These are phyloP conservation scores for Canariomyces notabilis DNA, from an alignment of 2,329 filamentous ascomycete species.

Conservation along the genomic window DNA sequence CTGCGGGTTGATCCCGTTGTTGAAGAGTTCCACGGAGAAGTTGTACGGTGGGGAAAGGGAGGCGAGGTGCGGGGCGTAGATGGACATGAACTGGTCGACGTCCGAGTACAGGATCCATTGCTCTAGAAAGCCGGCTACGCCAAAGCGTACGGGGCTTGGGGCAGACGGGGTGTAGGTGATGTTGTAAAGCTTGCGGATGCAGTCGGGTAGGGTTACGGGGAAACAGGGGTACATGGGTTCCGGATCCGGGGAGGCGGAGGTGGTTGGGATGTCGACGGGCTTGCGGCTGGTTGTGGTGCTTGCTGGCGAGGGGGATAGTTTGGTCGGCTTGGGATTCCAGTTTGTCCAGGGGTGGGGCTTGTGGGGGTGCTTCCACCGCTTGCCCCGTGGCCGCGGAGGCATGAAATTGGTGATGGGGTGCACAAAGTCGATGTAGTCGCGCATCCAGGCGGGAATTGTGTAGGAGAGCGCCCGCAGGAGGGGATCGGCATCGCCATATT, in stretches of 20 bases:
- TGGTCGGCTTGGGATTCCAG: background rate
- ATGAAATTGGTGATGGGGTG: slow-evolving; percentile 48
- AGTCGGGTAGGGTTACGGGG: slow-evolving; percentile 34
- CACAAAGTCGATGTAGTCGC: slow-evolving; percentile 40
- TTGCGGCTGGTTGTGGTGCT: background rate
- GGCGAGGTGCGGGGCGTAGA: slow-evolving; percentile 34
- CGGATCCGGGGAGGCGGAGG: background rate
- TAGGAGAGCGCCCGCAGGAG: slow-evolving; percentile 43
- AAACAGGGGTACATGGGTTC: slow-evolving; percentile 30
- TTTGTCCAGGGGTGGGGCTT: slow-evolving; percentile 19
- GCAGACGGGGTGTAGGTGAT: slow-evolving; percentile 33
- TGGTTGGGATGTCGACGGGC: slow-evolving; percentile 12
- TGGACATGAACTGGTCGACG: slow-evolving; percentile 35
- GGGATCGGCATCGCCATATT: slow-evolving; percentile 26
- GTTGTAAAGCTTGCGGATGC: slow-evolving; percentile 43
- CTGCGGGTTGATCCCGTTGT: slow-evolving; percentile 43
- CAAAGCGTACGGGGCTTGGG: slow-evolving; percentile 37
- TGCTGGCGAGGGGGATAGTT: background rate
- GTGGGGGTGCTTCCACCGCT: background rate
- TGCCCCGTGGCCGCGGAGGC: slow-evolving; percentile 32
- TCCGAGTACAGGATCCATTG: slow-evolving; percentile 43
- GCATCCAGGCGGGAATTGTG: slow-evolving; percentile 37
- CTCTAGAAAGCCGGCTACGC: slow-evolving; percentile 46
- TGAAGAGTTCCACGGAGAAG: slow-evolving; percentile 37
- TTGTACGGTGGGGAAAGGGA: slow-evolving; percentile 27